Conservation (phyloP, 2,329 filamentous ascomycete genomes). For the Cytospora piceicola region DNA sequence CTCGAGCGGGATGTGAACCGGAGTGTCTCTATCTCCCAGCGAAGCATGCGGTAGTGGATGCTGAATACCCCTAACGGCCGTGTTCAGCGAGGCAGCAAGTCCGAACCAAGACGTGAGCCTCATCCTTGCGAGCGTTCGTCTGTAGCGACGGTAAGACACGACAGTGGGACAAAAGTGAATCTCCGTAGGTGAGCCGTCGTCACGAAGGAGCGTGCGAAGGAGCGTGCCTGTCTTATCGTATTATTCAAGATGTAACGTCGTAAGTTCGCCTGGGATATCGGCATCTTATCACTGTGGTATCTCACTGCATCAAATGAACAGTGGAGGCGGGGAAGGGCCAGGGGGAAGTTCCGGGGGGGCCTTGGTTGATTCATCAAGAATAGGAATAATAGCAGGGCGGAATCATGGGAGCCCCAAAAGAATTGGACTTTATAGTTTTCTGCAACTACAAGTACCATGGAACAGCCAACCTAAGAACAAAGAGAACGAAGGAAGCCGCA, state of each 20-base stretch:
- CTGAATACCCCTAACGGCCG: neutral
- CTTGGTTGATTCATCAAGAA: neutral
- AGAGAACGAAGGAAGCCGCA: neutral
- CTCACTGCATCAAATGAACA: neutral
- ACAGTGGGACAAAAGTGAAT: neutral
- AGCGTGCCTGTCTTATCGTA: neutral
- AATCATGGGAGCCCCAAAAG: neutral
- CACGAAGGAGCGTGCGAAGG: neutral
- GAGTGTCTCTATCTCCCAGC: slow-evolving; percentile 30
- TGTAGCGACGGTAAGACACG: neutral
- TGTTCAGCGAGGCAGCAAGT: neutral
- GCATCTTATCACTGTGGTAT: slow-evolving; percentile 1
- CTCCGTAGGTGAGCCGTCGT: neutral
- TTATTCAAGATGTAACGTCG: neutral
- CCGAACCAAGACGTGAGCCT: neutral
- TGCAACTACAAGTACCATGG: neutral
- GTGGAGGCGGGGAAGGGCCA: neutral
- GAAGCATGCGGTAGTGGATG: slow-evolving; percentile 18
- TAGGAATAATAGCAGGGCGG: neutral
- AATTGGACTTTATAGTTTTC: neutral
- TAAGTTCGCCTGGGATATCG: neutral
- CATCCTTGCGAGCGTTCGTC: neutral
- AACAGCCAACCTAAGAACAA: neutral
- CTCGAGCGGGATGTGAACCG: slow-evolving; percentile 49
- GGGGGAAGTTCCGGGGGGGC: neutral